Conservation (phyloP, 768 basidiomycete genomes). For the Postia placenta region DNA sequence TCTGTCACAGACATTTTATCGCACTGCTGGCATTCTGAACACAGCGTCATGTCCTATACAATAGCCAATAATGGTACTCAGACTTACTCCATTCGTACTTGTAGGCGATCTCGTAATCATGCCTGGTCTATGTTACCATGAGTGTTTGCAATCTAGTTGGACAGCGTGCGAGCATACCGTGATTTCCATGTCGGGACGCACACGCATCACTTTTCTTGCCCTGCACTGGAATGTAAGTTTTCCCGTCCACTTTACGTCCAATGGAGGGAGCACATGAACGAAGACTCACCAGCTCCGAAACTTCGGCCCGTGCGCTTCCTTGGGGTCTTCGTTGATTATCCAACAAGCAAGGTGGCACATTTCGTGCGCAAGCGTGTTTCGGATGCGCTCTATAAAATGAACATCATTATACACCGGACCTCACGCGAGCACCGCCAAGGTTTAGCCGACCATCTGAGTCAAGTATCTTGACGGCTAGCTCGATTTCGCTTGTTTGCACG, state of each 20-base stretch:
- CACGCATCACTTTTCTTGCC: slow-evolving; percentile 67
- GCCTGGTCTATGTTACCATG: slow-evolving; percentile 43
- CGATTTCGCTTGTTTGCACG: slow-evolving; percentile 55
- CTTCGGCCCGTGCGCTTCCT: slow-evolving; percentile 65
- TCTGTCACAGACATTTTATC: slow-evolving; percentile 44
- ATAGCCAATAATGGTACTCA: neutral
- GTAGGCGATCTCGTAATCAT: slow-evolving; percentile 72
- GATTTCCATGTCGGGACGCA: slow-evolving; percentile 62
- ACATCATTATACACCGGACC: neutral
- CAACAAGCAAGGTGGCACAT: slow-evolving; percentile 91
- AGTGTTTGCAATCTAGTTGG: neutral
- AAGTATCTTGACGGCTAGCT: slow-evolving; percentile 78
- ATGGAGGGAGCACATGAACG: too few species aligned
- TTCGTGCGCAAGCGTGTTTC: slow-evolving; percentile 81
- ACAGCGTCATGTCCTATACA: neutral
- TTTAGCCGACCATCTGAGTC: slow-evolving; percentile 62
- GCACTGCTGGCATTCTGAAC: slow-evolving; percentile 57
- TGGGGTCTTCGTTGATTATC: slow-evolving; percentile 66
- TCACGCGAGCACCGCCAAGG: neutral
- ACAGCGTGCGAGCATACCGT: slow-evolving; percentile 40
- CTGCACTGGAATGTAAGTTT: too few species aligned
- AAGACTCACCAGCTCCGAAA: slow-evolving; percentile 64
- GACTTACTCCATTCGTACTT: slow-evolving; percentile 68
- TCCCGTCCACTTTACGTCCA: too few species aligned
- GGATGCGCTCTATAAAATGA: slow-evolving; percentile 57